Conservation (phyloP, 495 filamentous ascomycete genomes). For the Lasiosphaeriaceae sp. region DNA sequence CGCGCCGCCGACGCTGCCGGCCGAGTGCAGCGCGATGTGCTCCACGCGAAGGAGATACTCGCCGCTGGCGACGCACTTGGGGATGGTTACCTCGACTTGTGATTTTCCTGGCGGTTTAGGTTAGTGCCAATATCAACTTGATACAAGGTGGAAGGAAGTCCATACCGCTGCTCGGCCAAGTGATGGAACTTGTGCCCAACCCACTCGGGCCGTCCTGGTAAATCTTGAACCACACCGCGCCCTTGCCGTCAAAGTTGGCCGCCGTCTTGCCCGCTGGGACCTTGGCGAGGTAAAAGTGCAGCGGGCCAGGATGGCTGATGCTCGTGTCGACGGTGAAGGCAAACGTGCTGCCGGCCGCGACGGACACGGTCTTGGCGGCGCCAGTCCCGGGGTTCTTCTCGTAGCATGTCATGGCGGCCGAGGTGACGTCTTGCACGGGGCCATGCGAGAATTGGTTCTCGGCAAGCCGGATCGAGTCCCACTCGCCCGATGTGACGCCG, state of each 20-base stretch:
- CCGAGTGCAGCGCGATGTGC: slow-evolving; percentile 51
- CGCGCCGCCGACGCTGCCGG: slow-evolving; percentile 40
- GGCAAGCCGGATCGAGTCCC: slow-evolving; percentile 44
- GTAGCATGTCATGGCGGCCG: slow-evolving; percentile 42
- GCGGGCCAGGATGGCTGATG: slow-evolving; percentile 34
- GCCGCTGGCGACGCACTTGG: slow-evolving; percentile 45
- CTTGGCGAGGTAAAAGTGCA: slow-evolving; percentile 48
- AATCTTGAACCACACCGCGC: slow-evolving; percentile 52
- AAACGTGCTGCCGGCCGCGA: slow-evolving; percentile 9
- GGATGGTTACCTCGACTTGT: slow-evolving; percentile 41
- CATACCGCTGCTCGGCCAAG: slow-evolving; percentile 42
- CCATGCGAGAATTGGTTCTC: slow-evolving; percentile 37
- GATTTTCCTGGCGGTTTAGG: slow-evolving; percentile 22
- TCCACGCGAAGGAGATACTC: slow-evolving; percentile 58
- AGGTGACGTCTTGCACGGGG: slow-evolving; percentile 37
- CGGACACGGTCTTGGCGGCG: slow-evolving; percentile 27
- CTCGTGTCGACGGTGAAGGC: slow-evolving; percentile 21
- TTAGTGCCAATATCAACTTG: too few species aligned
- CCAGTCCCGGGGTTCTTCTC: slow-evolving; percentile 19
- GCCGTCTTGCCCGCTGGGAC: slow-evolving; percentile 44
- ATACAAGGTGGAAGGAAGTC: neutral
- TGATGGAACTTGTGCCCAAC: slow-evolving; percentile 31
- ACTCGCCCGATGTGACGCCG: slow-evolving; percentile 37
- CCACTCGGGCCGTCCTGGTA: slow-evolving; percentile 40
- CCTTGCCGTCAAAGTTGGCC: slow-evolving; percentile 45